Evolutionary conservation across 2,329 filamentous ascomycete genomes (phyloP), one percentile per base, ranked within the genome.

Genomic region (Annulohypoxylon truncatum): DNA sequence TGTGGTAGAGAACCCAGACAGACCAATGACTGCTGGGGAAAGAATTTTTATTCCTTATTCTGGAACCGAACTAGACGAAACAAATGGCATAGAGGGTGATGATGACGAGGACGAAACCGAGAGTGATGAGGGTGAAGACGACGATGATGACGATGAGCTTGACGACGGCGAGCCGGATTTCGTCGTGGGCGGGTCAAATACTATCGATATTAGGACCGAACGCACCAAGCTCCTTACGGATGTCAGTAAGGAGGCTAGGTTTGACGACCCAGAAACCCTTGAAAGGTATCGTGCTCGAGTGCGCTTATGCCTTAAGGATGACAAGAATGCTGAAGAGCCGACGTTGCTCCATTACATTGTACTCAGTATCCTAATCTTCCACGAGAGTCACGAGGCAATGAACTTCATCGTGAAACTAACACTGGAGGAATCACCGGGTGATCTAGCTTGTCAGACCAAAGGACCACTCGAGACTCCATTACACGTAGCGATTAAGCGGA

Each of bases 151-250:
- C 9, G 57, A 61, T 8, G 59, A 61, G 2, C 38, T 42, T 4
- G 61, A 64, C 15, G 54, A 64, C 7, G 48, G 48, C 18, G 60
- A 56, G 28, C 52, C 59, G 12, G 59, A 56, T 52, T 62, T 62
- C 13, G 28, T 44, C 6, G 44, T 62, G 28, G 35, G 52, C 1
- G 28, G 48, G 7, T 56, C 59, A 15, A 31, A 35, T 26, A 62
- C 52, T 33, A 57, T 63, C 10, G 60, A 64, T 18, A 58, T 64
- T n/a, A 20, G 61, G 18, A 40, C 53, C 8, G 40, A 64, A 28
- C 61, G 61, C 6, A 64, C 61, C n/a, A 64, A 58, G 31, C 61
- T 64, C 12, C 53, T 64, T 1, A 58, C 61, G n/a, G 54, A 64
- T 3, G 54, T 64, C 12, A 64, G 61, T 15, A 64, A 58, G 40